phyloP scores from a whole-genome alignment of 2,329 filamentous ascomycete genomes.

The Sporothrix curviconia region DNA sequence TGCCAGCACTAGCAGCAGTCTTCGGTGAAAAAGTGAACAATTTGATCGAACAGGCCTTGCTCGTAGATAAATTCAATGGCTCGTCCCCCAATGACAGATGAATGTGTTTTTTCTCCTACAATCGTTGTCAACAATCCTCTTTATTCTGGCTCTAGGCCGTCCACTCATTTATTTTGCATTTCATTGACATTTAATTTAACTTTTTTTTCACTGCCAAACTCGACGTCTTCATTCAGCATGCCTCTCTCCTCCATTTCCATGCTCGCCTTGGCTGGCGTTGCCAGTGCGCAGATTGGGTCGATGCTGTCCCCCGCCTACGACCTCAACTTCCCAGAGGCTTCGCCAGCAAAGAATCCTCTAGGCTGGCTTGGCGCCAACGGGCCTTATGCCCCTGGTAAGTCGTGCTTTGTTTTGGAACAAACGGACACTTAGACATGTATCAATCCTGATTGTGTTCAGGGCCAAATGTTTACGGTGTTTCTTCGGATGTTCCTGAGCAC shows the following conservation, averaged over 20 bases:
- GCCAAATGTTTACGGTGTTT: constrained; percentile 50
- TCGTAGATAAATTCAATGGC: too few relatives aligned
- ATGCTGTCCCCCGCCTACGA: constrained; percentile 23
- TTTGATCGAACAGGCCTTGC: too few relatives aligned
- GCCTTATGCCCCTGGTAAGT: constrained; percentile 44
- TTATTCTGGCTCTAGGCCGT: neutral
- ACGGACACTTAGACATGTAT: too few relatives aligned
- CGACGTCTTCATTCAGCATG: neutral
- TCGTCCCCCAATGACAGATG: too few relatives aligned
- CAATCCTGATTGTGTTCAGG: too few relatives aligned
- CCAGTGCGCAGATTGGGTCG: constrained; percentile 18
- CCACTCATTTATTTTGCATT: neutral
- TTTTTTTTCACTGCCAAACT: too few relatives aligned
- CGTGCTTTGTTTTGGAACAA: constrained; percentile 1
- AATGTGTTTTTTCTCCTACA: too few relatives aligned
- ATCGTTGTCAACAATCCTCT: neutral
- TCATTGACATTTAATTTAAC: neutral
- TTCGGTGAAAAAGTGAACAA: too few relatives aligned
- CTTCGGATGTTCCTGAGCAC: constrained; percentile 45
- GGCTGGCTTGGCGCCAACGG: constrained; percentile 46
- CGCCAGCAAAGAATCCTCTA: constrained; percentile 31
- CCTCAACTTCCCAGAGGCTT: constrained; percentile 21
- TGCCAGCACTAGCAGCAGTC: too few relatives aligned
- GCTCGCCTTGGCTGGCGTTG: constrained; percentile 16
- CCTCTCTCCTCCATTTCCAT: constrained; percentile 3